Evolutionary conservation across 192 early-diverging fungal genomes (phyloP), one percentile per base, ranked within the genome.

Genomic region (Backusella tarrabulga): DNA sequence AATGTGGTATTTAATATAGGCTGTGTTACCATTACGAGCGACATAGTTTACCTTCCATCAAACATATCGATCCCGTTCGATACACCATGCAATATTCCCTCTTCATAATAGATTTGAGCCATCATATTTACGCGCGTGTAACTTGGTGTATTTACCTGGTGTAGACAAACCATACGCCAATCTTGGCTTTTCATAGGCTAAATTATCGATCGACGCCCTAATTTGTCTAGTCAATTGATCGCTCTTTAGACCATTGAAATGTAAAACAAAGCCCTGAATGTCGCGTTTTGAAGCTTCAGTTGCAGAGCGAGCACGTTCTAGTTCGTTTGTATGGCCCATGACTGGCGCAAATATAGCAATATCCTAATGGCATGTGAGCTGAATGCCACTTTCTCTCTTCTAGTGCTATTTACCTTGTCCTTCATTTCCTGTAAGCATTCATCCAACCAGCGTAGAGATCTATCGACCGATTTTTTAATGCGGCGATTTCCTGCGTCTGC

Each of bases 11-110:
- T 44, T 44, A 44, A 44, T 44, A 44, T 4, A 4, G 14, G 15
- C 15, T 44, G 14, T 19, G 42, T 44, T 44, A 4, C 42, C 14
- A 14, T 17, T 71, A 21, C 8, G 23, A 5, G 6, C 9, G 38
- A 21, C 35, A 11, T 69, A 40, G 8, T 12, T 46, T 76, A 80
- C 74, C 79, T 81, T 40, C 81, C 77, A 81, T 94, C 92, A 80
- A 95, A 93, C 68, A 95, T 68, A 75, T 95, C 93, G 23, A 90
- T 86, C 1, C 93, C 93, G 8, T 83, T 42, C 0, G 77, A 68
- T 44, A 91, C 77, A 23, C 81, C 87, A 66, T 50, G 66, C 52
- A 91, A 70, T 32, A 91, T 81, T 15, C 84, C 79, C 80, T 87
- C 89, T 87, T 35, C 19, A 76, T 17, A 8, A 12, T 12, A 29